phyloP scores from a whole-genome alignment of 1,284 basidiomycete species.

The Termitomyces sp. region DNA sequence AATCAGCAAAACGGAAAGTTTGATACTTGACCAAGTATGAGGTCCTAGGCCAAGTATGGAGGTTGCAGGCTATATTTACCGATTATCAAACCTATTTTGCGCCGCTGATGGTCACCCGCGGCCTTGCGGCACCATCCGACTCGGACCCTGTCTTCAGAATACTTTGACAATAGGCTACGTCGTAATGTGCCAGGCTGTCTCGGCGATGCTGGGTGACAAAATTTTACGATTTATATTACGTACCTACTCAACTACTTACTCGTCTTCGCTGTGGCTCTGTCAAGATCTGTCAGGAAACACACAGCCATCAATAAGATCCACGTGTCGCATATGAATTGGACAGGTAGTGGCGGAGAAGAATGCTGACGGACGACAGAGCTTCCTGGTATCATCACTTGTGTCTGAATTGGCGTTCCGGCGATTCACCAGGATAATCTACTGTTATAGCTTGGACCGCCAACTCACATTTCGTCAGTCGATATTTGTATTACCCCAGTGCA shows the following conservation, averaged over 20 bases:
- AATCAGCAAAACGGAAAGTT: too few relatives aligned
- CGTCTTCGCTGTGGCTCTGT: neutral
- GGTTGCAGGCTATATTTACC: too few relatives aligned
- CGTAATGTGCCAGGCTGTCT: neutral
- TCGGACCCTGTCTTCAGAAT: neutral
- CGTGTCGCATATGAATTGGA: too few relatives aligned
- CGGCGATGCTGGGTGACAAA: neutral
- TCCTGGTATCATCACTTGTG: neutral
- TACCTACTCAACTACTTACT: neutral
- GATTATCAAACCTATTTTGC: too few relatives aligned
- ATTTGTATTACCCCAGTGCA: neutral
- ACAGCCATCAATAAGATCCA: neutral
- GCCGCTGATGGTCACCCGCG: too few relatives aligned
- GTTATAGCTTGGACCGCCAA: neutral
- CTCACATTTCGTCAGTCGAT: neutral
- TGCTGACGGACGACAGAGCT: neutral
- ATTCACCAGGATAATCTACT: neutral
- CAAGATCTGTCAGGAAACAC: neutral
- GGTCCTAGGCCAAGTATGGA: too few relatives aligned
- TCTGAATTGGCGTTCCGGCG: neutral
- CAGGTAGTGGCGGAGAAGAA: neutral
- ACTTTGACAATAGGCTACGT: neutral
- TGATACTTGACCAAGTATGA: too few relatives aligned
- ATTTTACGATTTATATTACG: neutral
- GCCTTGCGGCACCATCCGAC: too few relatives aligned